Conservation (phyloP, 164 flowering plant genomes). For the Umbellularia californica region DNA sequence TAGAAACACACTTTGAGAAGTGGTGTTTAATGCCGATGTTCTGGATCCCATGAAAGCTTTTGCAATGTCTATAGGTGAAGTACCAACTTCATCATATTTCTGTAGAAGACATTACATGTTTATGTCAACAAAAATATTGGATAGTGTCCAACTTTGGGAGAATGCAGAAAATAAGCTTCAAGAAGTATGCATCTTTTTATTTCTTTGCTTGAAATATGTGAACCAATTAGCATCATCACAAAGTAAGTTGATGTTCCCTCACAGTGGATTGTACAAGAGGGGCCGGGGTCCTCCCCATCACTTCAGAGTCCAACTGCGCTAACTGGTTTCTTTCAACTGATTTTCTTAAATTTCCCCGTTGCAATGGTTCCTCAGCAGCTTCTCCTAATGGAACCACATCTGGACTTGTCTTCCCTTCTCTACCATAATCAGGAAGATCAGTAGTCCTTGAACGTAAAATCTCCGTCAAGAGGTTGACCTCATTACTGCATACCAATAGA, state of each 20-base stretch:
- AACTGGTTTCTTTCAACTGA: conserved; percentile 24
- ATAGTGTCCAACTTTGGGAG: background rate
- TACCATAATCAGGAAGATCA: conserved; percentile 31
- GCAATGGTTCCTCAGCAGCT: conserved; percentile 11
- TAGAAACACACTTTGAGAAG: conserved; percentile 24
- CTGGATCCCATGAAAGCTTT: conserved; percentile 77
- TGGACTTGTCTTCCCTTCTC: conserved; percentile 14
- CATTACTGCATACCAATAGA: conserved; percentile 47
- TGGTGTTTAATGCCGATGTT: conserved; percentile 30
- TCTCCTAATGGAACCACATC: conserved; percentile 15
- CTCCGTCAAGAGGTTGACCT: conserved; percentile 49
- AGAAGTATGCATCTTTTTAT: background rate
- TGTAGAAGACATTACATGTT: conserved; percentile 15
- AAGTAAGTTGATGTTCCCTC: conserved; percentile 16
- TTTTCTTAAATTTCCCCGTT: conserved; percentile 19
- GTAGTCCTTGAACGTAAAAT: conserved; percentile 53
- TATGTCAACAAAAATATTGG: background rate
- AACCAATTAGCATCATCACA: background rate
- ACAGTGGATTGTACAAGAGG: conserved; percentile 36
- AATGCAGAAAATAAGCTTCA: background rate
- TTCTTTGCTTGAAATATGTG: background rate
- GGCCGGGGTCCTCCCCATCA: conserved; percentile 23
- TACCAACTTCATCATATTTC: conserved; percentile 51
- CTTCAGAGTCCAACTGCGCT: conserved; percentile 13
- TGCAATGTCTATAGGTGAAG: conserved; percentile 89